Base-by-base conservation (phyloP, 2,329 filamentous ascomycete species). In the Exophiala xenobiotica region DNA sequence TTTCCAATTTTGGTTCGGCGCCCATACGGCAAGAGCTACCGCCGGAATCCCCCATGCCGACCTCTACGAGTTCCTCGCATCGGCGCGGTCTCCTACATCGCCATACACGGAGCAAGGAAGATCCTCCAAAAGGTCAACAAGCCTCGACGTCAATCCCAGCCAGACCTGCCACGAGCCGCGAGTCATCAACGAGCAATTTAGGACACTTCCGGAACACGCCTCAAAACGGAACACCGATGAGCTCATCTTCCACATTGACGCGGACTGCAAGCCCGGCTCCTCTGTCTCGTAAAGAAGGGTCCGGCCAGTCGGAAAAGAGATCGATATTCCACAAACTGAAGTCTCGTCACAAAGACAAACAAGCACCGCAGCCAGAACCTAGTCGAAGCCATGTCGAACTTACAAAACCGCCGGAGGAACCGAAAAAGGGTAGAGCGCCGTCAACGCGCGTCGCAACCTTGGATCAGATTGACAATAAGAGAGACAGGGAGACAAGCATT, bases 211-310 rank as follows among this genome's bases (percentile, higher is more conserved):
- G 71, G 64, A 82, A 79, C 66, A 83, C 85, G 54, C 51, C 53
- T 29, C 54, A 56, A n/a, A 77, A 77, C 49, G 75, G 70, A 2
- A 76, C 77, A 12, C 74, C 77, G 9, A 74, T 79, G 63, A 74
- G 70, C 40, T 79, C 78, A 23, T 70, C 72, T 11, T 72, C 72
- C 5, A 74, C 68, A 18, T 68, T 80, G 66, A 79, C 73, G 60
- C 85, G 90, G 59, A 88, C 9, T 81, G 87, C 54, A 95, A 91
- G 68, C 90, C 91, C 20, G 88, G 89, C 0, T 87, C 90, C 6
- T 93, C 88, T 68, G 76, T 80, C 35, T 80, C 80, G 63, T 72
- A 60, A 50, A 63, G 67, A 62, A 58, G 72, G 73, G 4, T 62
- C 67, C 3, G 65, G 66, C 9, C 60, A 62, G 4, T 58, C 66